These are phyloP conservation scores for Hymenoscyphus salicellus DNA, from an alignment of 2,329 filamentous ascomycete genomes.

Conservation along the genomic window DNA sequence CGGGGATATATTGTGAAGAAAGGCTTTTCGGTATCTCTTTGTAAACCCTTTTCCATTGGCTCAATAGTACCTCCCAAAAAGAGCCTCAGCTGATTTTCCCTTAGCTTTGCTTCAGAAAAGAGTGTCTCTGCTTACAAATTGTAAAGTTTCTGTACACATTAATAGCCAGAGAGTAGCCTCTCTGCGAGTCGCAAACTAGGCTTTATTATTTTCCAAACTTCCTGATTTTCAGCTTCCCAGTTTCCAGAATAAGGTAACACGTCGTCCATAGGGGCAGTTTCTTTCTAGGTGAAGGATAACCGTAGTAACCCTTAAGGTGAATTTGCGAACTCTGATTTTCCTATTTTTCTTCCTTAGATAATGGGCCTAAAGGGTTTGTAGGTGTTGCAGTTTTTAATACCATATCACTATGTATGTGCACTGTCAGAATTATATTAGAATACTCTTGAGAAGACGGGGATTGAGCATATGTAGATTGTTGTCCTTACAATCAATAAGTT, in stretches of 20 bases:
- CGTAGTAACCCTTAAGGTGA: neutral
- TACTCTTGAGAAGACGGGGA: neutral
- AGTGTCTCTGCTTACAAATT: neutral
- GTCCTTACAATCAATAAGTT: neutral
- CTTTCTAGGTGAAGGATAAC: neutral
- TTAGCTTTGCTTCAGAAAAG: neutral
- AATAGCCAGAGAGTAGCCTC: too few species aligned
- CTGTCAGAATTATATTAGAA: neutral
- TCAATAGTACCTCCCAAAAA: neutral
- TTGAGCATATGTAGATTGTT: too few species aligned
- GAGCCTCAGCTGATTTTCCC: neutral
- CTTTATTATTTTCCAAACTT: neutral
- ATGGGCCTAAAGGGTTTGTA: neutral
- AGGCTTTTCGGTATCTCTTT: too few species aligned
- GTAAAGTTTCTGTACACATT: neutral
- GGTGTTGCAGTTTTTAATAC: neutral
- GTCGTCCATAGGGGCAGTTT: neutral
- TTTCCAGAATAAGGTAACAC: neutral
- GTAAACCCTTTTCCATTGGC: neutral
- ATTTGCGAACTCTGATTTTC: neutral
- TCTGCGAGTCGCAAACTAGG: neutral
- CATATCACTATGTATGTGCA: neutral
- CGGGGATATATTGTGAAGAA: too few species aligned
- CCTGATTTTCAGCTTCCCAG: neutral
- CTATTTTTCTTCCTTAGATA: neutral